Percentiles rank a stretch among this genome's conserved stretches.
phyloP scores from a whole-genome alignment of 257 asterid genomes.

The Thymus mandschuricus region DNA sequence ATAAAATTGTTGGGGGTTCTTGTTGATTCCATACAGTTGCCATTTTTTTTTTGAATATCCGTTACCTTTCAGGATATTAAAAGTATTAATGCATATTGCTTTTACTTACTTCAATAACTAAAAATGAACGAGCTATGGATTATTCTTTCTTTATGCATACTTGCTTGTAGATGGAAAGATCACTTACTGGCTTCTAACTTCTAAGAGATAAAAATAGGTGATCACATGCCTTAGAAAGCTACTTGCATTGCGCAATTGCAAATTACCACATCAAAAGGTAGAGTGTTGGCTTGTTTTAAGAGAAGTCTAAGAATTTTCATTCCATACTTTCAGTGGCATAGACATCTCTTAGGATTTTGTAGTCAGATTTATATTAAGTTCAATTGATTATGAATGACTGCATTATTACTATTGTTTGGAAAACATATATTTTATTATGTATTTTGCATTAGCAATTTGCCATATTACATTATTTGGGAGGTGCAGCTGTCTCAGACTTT shows the following conservation, averaged over 20 bases:
- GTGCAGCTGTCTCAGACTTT: not conserved
- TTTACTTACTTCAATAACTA: not conserved
- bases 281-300: not conserved
- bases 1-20: constrained; percentile 24
- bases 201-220: constrained; percentile 6
- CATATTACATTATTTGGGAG: not conserved
- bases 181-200: not conserved
- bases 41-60: not conserved
- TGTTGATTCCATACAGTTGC: not conserved
- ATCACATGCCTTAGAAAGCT: constrained; percentile 13
- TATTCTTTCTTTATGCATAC: not conserved
- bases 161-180: not conserved
- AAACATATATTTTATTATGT: too few species aligned
- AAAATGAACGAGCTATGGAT: not conserved
- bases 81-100: not conserved
- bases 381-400: not conserved
- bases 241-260: not conserved
- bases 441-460: too few species aligned
- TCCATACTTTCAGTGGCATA: not conserved
- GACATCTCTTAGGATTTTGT: not conserved
- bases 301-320: not conserved
- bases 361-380: not conserved
- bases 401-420: not conserved
- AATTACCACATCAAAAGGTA: not conserved
- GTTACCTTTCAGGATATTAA: not conserved